Conservation (phyloP, 768 basidiomycete species). For the Tylopilus subfusipes region DNA sequence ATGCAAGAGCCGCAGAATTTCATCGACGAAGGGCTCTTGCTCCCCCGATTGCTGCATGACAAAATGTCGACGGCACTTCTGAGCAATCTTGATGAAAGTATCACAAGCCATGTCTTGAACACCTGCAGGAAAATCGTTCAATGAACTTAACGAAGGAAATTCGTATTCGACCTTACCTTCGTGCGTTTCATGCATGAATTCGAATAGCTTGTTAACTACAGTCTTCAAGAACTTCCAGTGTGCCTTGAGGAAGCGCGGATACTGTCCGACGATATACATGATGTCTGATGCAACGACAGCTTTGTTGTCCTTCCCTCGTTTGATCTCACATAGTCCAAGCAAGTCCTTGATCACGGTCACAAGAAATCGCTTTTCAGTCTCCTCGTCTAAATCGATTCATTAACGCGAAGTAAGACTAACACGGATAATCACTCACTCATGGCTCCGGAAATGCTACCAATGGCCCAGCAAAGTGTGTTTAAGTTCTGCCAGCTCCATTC, state of each 20-base stretch:
- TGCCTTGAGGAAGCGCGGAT: constrained; percentile 98
- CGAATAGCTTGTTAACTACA: constrained; percentile 98
- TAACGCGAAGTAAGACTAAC: background rate
- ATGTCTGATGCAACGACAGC: constrained; percentile 95
- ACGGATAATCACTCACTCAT: constrained; percentile 72
- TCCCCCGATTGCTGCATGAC: constrained; percentile 99
- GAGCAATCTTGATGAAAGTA: constrained; percentile 99
- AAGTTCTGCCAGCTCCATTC: constrained; percentile 99
- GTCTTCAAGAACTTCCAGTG: constrained; percentile 99
- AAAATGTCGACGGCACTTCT: constrained; percentile 97
- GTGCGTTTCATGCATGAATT: constrained; percentile 99
- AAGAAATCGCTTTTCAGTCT: constrained; percentile 97
- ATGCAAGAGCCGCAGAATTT: constrained; percentile 88
- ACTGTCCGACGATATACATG: constrained; percentile 99
- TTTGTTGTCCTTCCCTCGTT: constrained; percentile 99
- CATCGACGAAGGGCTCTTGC: constrained; percentile 95
- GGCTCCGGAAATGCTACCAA: constrained; percentile 97
- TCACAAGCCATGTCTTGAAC: constrained; percentile 99
- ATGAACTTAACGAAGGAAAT: constrained; percentile 3
- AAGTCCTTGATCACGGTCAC: constrained; percentile 99
- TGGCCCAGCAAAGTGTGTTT: constrained; percentile 99
- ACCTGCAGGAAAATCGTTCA: constrained; percentile 43
- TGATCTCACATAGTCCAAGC: constrained; percentile 95
- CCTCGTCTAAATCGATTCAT: constrained; percentile 65
- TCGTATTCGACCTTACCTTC: constrained; percentile 54